Conservation (phyloP, 495 filamentous ascomycete species). For the Neurospora sp. region DNA sequence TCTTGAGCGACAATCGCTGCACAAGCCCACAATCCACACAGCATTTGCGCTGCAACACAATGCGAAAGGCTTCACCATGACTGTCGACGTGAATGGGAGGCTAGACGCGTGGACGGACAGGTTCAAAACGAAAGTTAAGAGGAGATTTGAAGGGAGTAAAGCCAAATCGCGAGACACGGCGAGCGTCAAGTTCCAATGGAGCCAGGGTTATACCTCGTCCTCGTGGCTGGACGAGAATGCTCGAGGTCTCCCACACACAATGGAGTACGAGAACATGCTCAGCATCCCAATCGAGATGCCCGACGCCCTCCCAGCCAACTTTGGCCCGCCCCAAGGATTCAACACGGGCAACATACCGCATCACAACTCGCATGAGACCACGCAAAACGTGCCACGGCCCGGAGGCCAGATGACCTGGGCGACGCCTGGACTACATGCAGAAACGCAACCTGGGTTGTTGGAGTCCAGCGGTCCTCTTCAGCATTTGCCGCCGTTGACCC, state of each 20-base stretch:
- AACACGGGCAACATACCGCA: not conserved
- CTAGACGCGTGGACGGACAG: not conserved
- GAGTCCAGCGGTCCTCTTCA: not conserved
- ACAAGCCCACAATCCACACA: constrained; percentile 22
- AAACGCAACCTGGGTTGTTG: not conserved
- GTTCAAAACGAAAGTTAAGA: constrained; percentile 2
- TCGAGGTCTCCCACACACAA: constrained; percentile 8
- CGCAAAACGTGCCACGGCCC: not conserved
- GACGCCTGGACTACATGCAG: not conserved
- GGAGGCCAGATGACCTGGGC: not conserved
- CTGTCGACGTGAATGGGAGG: constrained; percentile 20
- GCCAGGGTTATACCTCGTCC: constrained; percentile 3
- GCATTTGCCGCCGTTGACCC: not conserved
- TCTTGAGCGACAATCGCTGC: constrained; percentile 16
- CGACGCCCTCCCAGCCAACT: constrained; percentile 9
- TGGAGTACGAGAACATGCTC: constrained; percentile 15
- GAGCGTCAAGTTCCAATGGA: constrained; percentile 13
- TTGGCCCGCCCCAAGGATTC: not conserved
- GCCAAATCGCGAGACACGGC: constrained; percentile 1
- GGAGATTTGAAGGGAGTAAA: constrained; percentile 2
- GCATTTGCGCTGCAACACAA: constrained; percentile 27
- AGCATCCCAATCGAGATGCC: constrained; percentile 15
- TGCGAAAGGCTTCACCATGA: constrained; percentile 23
- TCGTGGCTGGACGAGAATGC: constrained; percentile 14
- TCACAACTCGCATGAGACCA: not conserved